Evolutionary conservation across 345 rosid genomes (phyloP).

Genomic region (Salix exigua): DNA sequence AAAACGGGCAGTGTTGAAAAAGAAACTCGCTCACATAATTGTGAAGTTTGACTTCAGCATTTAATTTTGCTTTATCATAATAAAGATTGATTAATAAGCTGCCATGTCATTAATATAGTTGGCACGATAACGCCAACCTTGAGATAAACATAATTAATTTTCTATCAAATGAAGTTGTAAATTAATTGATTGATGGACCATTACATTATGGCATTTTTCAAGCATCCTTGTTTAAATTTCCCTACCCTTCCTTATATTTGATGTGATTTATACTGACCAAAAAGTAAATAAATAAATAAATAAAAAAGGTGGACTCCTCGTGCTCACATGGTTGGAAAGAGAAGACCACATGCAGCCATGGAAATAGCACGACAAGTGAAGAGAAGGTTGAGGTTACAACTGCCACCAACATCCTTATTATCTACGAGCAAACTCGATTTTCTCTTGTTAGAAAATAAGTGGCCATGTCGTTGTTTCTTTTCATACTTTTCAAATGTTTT

Average conservation of each 20-base stretch:
- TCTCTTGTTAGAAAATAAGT: neutral
- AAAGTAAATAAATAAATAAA: too few relatives aligned
- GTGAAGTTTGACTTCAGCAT: neutral
- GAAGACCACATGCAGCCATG: too few relatives aligned
- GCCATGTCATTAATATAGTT: neutral
- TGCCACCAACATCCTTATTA: neutral
- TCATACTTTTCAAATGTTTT: neutral
- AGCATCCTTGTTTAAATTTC: neutral
- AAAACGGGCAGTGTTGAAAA: neutral
- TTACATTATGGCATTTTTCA: neutral
- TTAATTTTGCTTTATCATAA: neutral
- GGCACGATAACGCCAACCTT: neutral
- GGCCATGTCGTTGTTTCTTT: neutral
- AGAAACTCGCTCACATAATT: neutral
- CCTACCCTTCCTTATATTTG: neutral
- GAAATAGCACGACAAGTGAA: too few relatives aligned
- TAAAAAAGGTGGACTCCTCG: too few relatives aligned
- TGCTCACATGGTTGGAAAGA: too few relatives aligned
- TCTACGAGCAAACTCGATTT: neutral
- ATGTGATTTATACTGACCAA: too few relatives aligned
- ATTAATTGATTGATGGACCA: neutral
- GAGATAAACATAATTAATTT: neutral
- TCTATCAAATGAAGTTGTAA: neutral
- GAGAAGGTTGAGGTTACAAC: too few relatives aligned
- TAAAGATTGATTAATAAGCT: neutral